phyloP scores from a whole-genome alignment of 768 basidiomycete genomes.

The Hypholoma sublateritium region DNA sequence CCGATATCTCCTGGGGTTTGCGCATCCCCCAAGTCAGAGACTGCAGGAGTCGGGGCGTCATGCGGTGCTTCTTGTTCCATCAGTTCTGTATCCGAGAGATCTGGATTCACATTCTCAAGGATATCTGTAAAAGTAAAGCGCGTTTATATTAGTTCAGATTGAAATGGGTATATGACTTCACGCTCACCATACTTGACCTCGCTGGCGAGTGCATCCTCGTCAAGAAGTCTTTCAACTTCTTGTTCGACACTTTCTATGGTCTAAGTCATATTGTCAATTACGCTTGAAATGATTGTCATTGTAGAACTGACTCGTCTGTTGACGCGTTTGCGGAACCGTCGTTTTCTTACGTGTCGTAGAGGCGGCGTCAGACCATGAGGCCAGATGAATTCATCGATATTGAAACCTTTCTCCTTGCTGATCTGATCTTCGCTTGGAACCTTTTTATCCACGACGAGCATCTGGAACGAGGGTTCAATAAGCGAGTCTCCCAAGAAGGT shows the following conservation, averaged over 20 bases:
- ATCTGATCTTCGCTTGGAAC: constrained; percentile 69
- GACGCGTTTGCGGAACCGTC: constrained; percentile 88
- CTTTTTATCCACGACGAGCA: constrained; percentile 86
- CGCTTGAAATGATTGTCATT: background rate
- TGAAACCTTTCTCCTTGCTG: constrained; percentile 67
- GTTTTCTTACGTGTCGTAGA: constrained; percentile 83
- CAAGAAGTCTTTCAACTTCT: constrained; percentile 85
- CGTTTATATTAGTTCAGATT: background rate
- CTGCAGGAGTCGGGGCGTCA: constrained; percentile 70
- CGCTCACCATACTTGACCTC: constrained; percentile 75
- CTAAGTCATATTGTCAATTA: constrained; percentile 34
- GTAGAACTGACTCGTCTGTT: constrained; percentile 66
- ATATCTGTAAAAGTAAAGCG: constrained; percentile 50
- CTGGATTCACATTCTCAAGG: constrained; percentile 88
- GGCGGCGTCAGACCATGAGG: constrained; percentile 96
- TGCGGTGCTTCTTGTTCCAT: constrained; percentile 67
- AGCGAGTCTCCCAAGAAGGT: constrained; percentile 13
- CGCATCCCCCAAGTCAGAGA: constrained; percentile 65
- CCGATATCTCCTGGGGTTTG: constrained; percentile 58
- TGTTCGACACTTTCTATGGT: constrained; percentile 94
- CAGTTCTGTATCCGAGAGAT: constrained; percentile 87
- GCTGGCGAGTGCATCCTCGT: constrained; percentile 72
- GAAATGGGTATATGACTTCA: background rate
- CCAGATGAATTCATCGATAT: constrained; percentile 95
- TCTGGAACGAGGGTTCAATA: constrained; percentile 44